Evolutionary conservation across 2,329 filamentous ascomycete genomes (phyloP), one percentile per base, ranked within the genome.

Genomic region (Xenoacremonium recifei): DNA sequence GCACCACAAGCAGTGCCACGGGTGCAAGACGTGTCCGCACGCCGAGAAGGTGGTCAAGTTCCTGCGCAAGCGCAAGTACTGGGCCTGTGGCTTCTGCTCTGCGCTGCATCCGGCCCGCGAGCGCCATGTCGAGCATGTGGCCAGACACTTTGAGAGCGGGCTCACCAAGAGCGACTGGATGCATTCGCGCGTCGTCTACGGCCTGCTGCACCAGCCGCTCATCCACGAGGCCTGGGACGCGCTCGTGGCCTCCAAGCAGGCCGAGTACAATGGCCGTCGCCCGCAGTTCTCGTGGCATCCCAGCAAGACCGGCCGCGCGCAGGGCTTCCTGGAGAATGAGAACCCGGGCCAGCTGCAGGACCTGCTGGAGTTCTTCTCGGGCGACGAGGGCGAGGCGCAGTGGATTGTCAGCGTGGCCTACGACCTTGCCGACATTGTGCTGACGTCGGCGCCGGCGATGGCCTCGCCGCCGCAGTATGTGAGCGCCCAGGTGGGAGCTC

Each of bases 61-160:
- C 39, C 73, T 80, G 47, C 75, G 75, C 46, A 82, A 84, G 67
- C 75, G 80, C 50, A 81, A 79, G 62, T 80, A 82, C 29, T 86
- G 81, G 77, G 82, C 80, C 2, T 86, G 82, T 50, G 82, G 82
- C 19, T 85, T 85, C 63, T 86, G 82, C 54, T 81, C 77, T 4
- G 76, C 75, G 13, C 71, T 85, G 31, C 73, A 84, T 44, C 74
- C 79, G 13, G 79, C 80, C 11, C 78, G 80, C 50, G 81, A 85
- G 57, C 79, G 82, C 40, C 79, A 84, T 54, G 82, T 84, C 47
- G 80, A 85, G 55, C 82, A 86, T 50, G 80, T 86, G 23, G 81
- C 81, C 16, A 69, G 74, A n/a, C 82, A 86, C 53, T 85, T 84
- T 54, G 82, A 85, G 58, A 69, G 71, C 15, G 77, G 78, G 37